phyloP scores from a whole-genome alignment of 2,329 filamentous ascomycete species.

The Colletotrichum endophyticum region DNA sequence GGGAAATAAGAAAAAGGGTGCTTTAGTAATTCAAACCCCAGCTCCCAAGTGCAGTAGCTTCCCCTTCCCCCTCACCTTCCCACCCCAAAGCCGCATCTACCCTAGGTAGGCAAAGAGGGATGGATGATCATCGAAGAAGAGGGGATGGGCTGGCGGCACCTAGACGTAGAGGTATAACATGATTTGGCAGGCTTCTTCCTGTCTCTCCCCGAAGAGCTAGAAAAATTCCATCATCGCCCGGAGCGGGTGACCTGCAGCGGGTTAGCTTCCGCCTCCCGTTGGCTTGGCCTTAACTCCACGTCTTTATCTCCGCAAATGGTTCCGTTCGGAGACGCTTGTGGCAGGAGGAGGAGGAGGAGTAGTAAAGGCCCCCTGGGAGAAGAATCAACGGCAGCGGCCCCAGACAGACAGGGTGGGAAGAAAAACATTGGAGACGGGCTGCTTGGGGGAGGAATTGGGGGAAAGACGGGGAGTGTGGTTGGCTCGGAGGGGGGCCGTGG shows the following conservation, averaged over 20 bases:
- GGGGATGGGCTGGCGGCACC: neutral
- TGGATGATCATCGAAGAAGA: neutral
- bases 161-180: neutral
- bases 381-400: neutral
- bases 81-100: conserved; percentile 5
- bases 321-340: neutral
- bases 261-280: neutral
- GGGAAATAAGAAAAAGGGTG: neutral
- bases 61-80: neutral
- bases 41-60: neutral
- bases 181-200: neutral
- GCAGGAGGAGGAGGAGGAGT: neutral
- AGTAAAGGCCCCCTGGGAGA: neutral
- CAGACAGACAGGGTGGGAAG: neutral
- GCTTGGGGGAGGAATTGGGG: neutral
- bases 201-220: neutral
- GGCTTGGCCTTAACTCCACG: neutral
- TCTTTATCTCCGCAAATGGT: neutral
- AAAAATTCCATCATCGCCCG: neutral
- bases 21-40: neutral
- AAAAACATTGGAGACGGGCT: neutral
- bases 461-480: neutral
- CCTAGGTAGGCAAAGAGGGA: neutral
- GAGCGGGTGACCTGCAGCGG: neutral
- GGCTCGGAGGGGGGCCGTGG: neutral